These are phyloP conservation scores for Limnanthes douglasii DNA, from an alignment of 345 rosid genomes.

Conservation along the genomic window DNA sequence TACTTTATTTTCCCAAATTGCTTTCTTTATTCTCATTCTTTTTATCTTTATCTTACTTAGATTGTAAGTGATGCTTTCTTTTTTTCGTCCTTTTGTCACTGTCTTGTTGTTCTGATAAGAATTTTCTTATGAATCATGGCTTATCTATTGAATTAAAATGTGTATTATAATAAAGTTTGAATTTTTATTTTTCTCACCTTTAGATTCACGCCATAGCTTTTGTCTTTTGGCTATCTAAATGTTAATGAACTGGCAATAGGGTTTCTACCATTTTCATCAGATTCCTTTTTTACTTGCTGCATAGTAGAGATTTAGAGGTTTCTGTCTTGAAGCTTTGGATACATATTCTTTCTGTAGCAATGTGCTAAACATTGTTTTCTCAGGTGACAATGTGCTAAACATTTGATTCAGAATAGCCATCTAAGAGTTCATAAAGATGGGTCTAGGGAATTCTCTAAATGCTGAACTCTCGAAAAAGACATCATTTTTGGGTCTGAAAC, in stretches of 20 bases:
- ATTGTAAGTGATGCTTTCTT: conserved; percentile 56
- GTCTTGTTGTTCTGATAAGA: conserved; percentile 8
- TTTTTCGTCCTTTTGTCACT: conserved; percentile 2
- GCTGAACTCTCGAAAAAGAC: conserved; percentile 68
- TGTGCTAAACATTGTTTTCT: conserved; percentile 8
- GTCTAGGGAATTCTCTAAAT: conserved; percentile 46
- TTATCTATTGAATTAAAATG: no score
- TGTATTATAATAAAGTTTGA: no score
- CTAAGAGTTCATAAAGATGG: conserved; percentile 35
- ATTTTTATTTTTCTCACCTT: no score
- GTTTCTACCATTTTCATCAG: no score
- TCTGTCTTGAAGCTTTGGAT: no score
- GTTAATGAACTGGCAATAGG: no score
- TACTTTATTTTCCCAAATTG: conserved; percentile 7
- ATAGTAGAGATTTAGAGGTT: no score
- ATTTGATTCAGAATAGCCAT: conserved; percentile 1
- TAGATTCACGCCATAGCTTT: no score
- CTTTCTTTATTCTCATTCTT: conserved; percentile 8
- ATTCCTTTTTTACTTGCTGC: no score
- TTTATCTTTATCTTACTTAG: conserved; percentile 45
- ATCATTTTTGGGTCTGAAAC: conserved; percentile 63
- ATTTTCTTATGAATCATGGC: conserved; percentile 7
- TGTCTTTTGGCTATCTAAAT: no score
- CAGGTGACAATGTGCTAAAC: conserved; percentile 4
- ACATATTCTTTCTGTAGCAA: no score